phyloP scores from a whole-genome alignment of 139 green algal species.

The Coelastrella sp. region DNA sequence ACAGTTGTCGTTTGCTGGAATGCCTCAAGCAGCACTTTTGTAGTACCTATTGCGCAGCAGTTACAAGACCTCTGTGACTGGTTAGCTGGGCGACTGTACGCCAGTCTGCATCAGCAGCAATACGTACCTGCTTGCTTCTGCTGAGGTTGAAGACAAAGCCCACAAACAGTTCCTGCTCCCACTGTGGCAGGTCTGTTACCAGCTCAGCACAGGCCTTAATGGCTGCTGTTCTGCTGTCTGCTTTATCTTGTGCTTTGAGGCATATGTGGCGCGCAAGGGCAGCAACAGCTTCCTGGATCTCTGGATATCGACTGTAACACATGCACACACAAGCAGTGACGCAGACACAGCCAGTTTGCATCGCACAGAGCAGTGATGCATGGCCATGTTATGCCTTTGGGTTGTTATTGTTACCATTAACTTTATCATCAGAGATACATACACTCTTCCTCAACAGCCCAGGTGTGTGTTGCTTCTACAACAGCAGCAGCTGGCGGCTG shows the following conservation, averaged over 20 bases:
- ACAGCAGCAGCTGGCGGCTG: not conserved
- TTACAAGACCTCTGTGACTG: not conserved
- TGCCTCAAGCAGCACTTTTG: no score
- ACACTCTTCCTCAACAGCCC: no score
- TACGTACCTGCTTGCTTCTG: constrained; percentile 11
- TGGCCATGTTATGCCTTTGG: no score
- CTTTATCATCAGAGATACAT: no score
- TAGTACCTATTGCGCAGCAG: not conserved
- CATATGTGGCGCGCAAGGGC: constrained; percentile 68
- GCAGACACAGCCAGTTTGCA: no score
- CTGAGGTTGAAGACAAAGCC: constrained; percentile 48
- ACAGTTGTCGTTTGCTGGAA: no score
- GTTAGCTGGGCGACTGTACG: not conserved
- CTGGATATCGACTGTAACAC: constrained; percentile 28
- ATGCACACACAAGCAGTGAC: no score
- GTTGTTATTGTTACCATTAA: no score
- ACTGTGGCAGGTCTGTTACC: constrained; percentile 47
- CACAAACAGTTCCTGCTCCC: constrained; percentile 54
- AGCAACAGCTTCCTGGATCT: constrained; percentile 55
- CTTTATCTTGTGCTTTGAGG: constrained; percentile 68
- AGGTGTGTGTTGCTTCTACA: not conserved
- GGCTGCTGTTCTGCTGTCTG: constrained; percentile 65
- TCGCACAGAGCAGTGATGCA: no score
- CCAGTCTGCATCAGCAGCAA: not conserved
- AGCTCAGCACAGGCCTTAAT: constrained; percentile 53